Conservation (phyloP, 2,329 filamentous ascomycete genomes). For the Amauroascus verrucosus region DNA sequence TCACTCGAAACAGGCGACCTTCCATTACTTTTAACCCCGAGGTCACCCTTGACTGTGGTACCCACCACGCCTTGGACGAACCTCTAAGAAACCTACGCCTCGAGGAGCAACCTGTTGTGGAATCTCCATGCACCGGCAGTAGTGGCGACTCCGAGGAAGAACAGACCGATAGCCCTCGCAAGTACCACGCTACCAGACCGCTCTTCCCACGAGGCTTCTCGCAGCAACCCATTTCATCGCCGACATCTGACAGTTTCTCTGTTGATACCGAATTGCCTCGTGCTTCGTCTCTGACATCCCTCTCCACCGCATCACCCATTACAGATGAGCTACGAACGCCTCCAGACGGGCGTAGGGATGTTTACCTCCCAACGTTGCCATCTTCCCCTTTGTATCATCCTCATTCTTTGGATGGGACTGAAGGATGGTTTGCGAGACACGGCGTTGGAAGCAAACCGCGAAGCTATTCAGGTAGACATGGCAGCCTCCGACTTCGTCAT, state of each 20-base stretch:
- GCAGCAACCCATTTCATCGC: slow-evolving; percentile 4
- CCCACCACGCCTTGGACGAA: slow-evolving; percentile 30
- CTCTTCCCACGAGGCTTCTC: slow-evolving; percentile 5
- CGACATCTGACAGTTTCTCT: slow-evolving; percentile 11
- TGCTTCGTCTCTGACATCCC: slow-evolving; percentile 36
- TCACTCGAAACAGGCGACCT: slow-evolving; percentile 31
- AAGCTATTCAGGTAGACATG: slow-evolving; percentile 26
- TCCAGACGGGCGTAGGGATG: slow-evolving; percentile 28
- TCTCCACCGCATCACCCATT: slow-evolving; percentile 35
- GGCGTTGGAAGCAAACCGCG: slow-evolving; percentile 27
- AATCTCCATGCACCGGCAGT: slow-evolving; percentile 6
- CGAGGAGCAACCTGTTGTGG: not conserved
- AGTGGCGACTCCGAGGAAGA: slow-evolving; percentile 7
- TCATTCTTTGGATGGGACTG: slow-evolving; percentile 32
- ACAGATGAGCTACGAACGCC: slow-evolving; percentile 35
- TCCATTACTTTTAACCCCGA: slow-evolving; percentile 37
- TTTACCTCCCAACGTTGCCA: slow-evolving; percentile 31
- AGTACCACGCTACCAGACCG: slow-evolving; percentile 3
- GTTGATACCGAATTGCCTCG: slow-evolving; percentile 26
- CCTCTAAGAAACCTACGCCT: slow-evolving; percentile 22
- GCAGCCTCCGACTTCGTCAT: slow-evolving; percentile 29
- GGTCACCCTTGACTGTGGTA: slow-evolving; percentile 33
- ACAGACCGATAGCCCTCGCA: not conserved
- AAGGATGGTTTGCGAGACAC: slow-evolving; percentile 26
- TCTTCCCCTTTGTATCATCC: slow-evolving; percentile 30